These are phyloP conservation scores for Stagonosporopsis chrysanthemi DNA, from an alignment of 2,329 filamentous ascomycete genomes.

Conservation along the genomic window DNA sequence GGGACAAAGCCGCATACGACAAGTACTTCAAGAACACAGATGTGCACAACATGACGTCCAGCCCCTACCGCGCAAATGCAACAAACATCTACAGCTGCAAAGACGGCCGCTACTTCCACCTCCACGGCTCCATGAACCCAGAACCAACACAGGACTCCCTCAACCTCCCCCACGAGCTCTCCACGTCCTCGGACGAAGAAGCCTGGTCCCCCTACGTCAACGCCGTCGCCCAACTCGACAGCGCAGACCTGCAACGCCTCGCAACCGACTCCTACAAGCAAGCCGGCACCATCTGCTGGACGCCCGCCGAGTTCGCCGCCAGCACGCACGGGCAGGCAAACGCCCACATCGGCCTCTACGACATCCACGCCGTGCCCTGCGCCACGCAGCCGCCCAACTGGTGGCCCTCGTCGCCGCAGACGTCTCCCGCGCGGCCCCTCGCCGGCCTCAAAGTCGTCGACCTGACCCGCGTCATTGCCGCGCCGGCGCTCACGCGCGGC, in stretches of 20 bases:
- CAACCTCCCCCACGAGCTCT: constrained; percentile 43
- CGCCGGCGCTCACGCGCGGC: constrained; percentile 53
- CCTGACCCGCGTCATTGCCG: constrained; percentile 59
- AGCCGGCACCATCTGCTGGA: constrained; percentile 52
- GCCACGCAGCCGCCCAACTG: constrained; percentile 47
- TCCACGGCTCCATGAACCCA: constrained; percentile 59
- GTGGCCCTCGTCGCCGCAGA: constrained; percentile 51
- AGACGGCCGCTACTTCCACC: constrained; percentile 57
- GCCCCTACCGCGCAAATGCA: constrained; percentile 40
- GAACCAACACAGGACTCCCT: constrained; percentile 52
- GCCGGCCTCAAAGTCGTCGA: constrained; percentile 61
- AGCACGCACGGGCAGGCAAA: constrained; percentile 55
- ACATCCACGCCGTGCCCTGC: constrained; percentile 42
- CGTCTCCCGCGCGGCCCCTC: constrained; percentile 52
- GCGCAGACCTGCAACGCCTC: constrained; percentile 45
- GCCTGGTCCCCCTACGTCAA: constrained; percentile 45
- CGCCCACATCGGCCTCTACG: constrained; percentile 52
- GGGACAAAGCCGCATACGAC: constrained; percentile 20
- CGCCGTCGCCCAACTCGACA: constrained; percentile 45
- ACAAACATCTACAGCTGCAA: constrained; percentile 59
- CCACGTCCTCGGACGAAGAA: constrained; percentile 38
- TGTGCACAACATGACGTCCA: constrained; percentile 28
- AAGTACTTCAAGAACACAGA: constrained; percentile 41
- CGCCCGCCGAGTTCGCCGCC: constrained; percentile 48
- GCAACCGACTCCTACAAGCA: constrained; percentile 51